phyloP scores from a whole-genome alignment of 1,284 basidiomycete species.

The Fomitopsis schrenkii region DNA sequence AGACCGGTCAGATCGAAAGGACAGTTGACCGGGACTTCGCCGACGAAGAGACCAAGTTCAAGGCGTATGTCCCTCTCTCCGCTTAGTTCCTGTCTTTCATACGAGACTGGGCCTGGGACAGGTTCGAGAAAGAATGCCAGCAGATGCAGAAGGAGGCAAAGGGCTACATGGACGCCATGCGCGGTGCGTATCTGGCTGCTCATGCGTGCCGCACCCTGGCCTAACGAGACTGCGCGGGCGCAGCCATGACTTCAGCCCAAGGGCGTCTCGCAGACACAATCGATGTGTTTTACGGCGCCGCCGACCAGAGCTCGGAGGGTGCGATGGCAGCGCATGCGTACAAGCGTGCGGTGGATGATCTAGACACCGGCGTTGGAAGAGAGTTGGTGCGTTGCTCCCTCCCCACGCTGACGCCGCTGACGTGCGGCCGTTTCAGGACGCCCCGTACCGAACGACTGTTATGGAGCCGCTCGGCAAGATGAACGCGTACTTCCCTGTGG shows the following conservation, averaged over 20 bases:
- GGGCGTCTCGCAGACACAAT: constrained; percentile 94
- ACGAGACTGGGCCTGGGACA: constrained; percentile 28
- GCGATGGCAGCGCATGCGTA: constrained; percentile 98
- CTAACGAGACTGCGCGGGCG: background rate
- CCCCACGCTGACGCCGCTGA: background rate
- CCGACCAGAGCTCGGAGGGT: constrained; percentile 82
- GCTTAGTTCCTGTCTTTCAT: background rate
- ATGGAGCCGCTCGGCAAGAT: constrained; percentile 96
- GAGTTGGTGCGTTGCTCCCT: constrained; percentile 65
- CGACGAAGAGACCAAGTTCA: constrained; percentile 89
- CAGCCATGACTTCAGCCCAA: constrained; percentile 91
- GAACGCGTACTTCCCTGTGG: constrained; percentile 90
- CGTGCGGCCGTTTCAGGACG: constrained; percentile 55
- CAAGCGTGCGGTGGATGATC: constrained; percentile 91
- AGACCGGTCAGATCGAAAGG: constrained; percentile 96
- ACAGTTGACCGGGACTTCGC: constrained; percentile 94
- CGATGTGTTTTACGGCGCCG: constrained; percentile 88
- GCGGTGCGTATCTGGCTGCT: constrained; percentile 46
- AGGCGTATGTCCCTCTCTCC: constrained; percentile 57
- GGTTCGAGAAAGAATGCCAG: constrained; percentile 92
- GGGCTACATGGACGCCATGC: constrained; percentile 92
- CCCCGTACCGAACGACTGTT: constrained; percentile 91
- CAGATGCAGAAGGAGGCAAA: constrained; percentile 95
- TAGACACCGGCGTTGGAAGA: constrained; percentile 81
- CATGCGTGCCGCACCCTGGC: background rate